A percentile compares a stretch with the other conserved stretches of the same genome.
Conservation (phyloP, 2,329 filamentous ascomycete species). For the Phaeoacremonium minimum region DNA sequence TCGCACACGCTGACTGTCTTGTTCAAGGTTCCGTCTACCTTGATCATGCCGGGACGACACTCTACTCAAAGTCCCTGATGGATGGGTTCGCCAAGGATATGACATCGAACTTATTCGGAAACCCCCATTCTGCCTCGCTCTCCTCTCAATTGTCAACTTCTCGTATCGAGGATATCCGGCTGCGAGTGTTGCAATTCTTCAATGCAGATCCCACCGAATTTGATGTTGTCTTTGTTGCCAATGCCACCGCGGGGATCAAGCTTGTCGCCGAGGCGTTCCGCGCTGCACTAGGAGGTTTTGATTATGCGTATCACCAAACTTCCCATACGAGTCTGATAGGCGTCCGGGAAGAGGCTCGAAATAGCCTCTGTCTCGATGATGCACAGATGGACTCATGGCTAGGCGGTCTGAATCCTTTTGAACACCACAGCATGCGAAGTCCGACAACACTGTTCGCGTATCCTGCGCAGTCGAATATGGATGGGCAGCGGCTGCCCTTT, state of each 20-base stretch:
- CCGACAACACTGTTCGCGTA: slow-evolving; percentile 64
- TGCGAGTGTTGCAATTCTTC: slow-evolving; percentile 71
- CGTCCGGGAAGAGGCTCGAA: slow-evolving; percentile 64
- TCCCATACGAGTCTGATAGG: slow-evolving; percentile 87
- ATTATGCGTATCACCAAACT: slow-evolving; percentile 78
- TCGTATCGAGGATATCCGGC: slow-evolving; percentile 70
- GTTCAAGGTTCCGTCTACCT: slow-evolving; percentile 71
- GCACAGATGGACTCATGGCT: slow-evolving; percentile 64
- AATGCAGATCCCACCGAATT: slow-evolving; percentile 77
- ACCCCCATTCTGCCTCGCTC: slow-evolving; percentile 82
- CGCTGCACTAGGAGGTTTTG: slow-evolving; percentile 65
- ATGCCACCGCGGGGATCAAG: slow-evolving; percentile 84
- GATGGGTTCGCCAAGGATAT: slow-evolving; percentile 77
- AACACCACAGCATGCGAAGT: slow-evolving; percentile 11
- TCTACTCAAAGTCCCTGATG: slow-evolving; percentile 76
- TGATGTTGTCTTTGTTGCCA: slow-evolving; percentile 84
- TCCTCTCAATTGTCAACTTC: slow-evolving; percentile 74
- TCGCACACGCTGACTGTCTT: too few species aligned
- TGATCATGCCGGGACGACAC: slow-evolving; percentile 92
- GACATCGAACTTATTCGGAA: slow-evolving; percentile 76
- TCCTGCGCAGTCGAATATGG: slow-evolving; percentile 90
- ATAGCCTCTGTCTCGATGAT: slow-evolving; percentile 65
- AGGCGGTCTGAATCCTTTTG: slow-evolving; percentile 25
- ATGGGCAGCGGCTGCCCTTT: slow-evolving; percentile 70
- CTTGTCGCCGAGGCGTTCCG: slow-evolving; percentile 74